Base-by-base conservation (phyloP, 2,329 filamentous ascomycete genomes). In the Salinomyces thailandicus region DNA sequence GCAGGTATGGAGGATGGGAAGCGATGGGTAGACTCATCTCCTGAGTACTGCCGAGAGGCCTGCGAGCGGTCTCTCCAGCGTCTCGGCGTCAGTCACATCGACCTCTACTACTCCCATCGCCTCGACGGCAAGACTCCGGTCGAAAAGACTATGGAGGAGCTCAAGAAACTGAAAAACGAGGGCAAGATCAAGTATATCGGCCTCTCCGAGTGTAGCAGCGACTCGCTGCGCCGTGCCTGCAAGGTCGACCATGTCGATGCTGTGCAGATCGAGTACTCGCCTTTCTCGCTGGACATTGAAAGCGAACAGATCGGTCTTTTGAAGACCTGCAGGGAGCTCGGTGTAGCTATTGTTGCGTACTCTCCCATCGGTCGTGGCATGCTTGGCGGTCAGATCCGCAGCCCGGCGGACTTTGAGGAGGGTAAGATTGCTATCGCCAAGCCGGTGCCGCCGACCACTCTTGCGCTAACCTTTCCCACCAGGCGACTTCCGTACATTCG, bases 171-270 rank as follows among this genome's bases (percentile, higher is more conserved):
- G 11, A 63, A 68, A 44, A 52, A 62, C 50, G 64, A 71, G 44
- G 72, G 73, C 38, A 75, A 75, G 51, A 70, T 77, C 51, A 68
- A 66, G 38, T 60, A 74, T 51, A 55, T 79, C 5, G 75, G 75
- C 9, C 50, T 79, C 4, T 71, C 62, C 2, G 72, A 76, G 45
- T 58, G 66, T 40, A 65, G 64, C 5, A 63, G 68, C 2, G 52
- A 57, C 1, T 69, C 70, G 0, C 58, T 77, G 26, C 66, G 68
- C 8, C 66, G 72, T 4, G 72, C 69, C 7, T 54, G 59, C 47
- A 64, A 64, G 29, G 53, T 76, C n/a, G 61, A 62, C 35, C 69
- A 63, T 18, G 62, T 77, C 41, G 51, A 63, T 3, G 68, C 69
- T 2, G 59, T 71, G 3, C 71, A 77, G 48, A 60, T 74, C 26